Evolutionary conservation across 2,329 filamentous ascomycete species (phyloP).

Genomic region (Hypoxylon sp.): DNA sequence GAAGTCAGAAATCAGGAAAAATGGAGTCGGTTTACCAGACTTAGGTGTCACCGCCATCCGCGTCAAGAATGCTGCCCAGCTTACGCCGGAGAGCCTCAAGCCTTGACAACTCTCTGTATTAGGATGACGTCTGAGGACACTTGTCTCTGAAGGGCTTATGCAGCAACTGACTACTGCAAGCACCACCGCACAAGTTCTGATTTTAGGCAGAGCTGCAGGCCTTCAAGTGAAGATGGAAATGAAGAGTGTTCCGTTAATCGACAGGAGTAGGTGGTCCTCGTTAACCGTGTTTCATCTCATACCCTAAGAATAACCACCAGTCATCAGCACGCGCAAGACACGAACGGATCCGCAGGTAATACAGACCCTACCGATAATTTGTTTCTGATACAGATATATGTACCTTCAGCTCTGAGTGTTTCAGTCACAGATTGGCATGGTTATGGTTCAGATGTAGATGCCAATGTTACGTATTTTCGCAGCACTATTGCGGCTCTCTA

Average conservation of each 20-base stretch:
- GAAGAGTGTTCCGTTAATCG: constrained; percentile 7
- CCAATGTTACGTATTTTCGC: constrained; percentile 8
- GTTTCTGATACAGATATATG: constrained; percentile 21
- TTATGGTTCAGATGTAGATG: constrained; percentile 18
- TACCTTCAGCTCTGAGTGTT: constrained; percentile 17
- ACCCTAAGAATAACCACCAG: constrained; percentile 41
- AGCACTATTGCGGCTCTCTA: constrained; percentile 22
- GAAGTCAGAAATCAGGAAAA: constrained; percentile 28
- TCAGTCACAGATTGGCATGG: constrained; percentile 22
- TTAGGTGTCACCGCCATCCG: constrained; percentile 26
- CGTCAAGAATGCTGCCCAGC: constrained; percentile 35
- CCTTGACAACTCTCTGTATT: constrained; percentile 12
- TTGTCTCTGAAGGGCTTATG: constrained; percentile 25
- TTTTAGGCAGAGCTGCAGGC: constrained; percentile 23
- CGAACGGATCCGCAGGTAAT: constrained; percentile 33
- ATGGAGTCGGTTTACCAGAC: constrained; percentile 31
- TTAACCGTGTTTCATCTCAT: constrained; percentile 27
- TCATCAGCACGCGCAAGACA: constrained; percentile 33
- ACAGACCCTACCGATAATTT: constrained; percentile 26
- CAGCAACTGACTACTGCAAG: constrained; percentile 30
- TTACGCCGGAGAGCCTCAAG: constrained; percentile 30
- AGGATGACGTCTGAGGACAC: constrained; percentile 29
- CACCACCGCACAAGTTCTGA: constrained; percentile 15
- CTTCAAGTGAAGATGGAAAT: constrained; percentile 22
- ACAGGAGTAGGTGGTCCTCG: constrained; percentile 15